These are phyloP conservation scores for Calonectria montana DNA, from an alignment of 2,329 filamentous ascomycete genomes.

Conservation along the genomic window DNA sequence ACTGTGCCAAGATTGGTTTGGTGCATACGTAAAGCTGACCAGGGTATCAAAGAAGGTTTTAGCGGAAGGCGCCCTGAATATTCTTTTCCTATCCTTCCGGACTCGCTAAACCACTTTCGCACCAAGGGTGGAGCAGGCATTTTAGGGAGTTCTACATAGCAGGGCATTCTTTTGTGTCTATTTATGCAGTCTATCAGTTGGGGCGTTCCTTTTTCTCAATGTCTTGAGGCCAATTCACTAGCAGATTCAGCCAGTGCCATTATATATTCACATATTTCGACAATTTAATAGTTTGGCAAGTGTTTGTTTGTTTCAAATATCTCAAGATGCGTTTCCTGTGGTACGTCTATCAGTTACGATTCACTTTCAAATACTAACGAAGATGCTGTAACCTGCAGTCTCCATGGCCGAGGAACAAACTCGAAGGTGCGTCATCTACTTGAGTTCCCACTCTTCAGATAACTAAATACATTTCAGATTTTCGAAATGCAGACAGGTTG, in stretches of 20 bases:
- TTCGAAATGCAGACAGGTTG: slow-evolving; percentile 5
- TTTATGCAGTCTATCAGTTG: neutral
- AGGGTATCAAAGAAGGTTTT: neutral
- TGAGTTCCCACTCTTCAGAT: neutral
- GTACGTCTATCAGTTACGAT: neutral
- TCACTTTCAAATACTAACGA: neutral
- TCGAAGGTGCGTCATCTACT: neutral
- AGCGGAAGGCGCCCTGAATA: neutral
- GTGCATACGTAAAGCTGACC: too few relatives aligned
- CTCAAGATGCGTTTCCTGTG: neutral
- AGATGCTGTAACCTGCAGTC: neutral
- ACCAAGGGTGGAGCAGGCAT: neutral
- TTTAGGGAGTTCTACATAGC: neutral
- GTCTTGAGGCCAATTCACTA: too few relatives aligned
- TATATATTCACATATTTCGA: neutral
- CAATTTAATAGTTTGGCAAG: neutral
- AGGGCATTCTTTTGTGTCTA: neutral
- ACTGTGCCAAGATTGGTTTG: neutral
- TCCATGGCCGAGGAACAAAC: neutral
- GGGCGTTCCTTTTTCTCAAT: neutral
- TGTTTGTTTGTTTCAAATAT: neutral
- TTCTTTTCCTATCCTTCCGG: neutral
- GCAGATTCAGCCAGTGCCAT: too few relatives aligned
- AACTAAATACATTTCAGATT: neutral
- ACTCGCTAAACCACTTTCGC: neutral